Conservation (phyloP, 305 asterid genomes). For the Solanum hybrid region DNA sequence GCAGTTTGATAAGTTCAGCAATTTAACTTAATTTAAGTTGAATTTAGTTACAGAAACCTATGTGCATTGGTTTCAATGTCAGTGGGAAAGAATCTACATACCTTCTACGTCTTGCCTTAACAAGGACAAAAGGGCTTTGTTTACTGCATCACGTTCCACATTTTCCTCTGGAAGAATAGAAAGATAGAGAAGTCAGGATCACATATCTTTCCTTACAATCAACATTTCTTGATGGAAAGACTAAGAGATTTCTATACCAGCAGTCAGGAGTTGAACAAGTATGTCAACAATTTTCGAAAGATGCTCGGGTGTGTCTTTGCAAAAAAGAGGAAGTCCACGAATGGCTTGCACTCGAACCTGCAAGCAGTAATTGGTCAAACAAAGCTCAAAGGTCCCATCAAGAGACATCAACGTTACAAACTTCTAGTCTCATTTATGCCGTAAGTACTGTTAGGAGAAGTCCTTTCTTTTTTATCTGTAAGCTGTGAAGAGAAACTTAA, state of each 20-base stretch:
- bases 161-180: slow-evolving; percentile 56
- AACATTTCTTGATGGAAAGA: background rate
- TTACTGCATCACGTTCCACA: slow-evolving; percentile 96
- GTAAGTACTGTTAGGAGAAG: background rate
- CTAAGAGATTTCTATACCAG: slow-evolving; percentile 43
- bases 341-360: slow-evolving; percentile 95
- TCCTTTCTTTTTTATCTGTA: background rate
- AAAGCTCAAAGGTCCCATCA: background rate
- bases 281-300: slow-evolving; percentile 87
- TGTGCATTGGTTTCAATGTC: background rate
- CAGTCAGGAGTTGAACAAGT: slow-evolving; percentile 82
- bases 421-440: background rate
- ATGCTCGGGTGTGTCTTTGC: slow-evolving; percentile 97
- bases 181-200: slow-evolving; percentile 10
- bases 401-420: background rate
- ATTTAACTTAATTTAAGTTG: background rate
- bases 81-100: slow-evolving; percentile 12
- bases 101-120: slow-evolving; percentile 93
- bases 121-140: slow-evolving; percentile 83
- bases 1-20: background rate
- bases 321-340: slow-evolving; percentile 94
- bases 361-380: background rate
- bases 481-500: background rate
- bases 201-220: background rate
- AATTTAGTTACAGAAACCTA: background rate